phyloP scores from a whole-genome alignment of 306 rosid species.

The Glycine tomentella region DNA sequence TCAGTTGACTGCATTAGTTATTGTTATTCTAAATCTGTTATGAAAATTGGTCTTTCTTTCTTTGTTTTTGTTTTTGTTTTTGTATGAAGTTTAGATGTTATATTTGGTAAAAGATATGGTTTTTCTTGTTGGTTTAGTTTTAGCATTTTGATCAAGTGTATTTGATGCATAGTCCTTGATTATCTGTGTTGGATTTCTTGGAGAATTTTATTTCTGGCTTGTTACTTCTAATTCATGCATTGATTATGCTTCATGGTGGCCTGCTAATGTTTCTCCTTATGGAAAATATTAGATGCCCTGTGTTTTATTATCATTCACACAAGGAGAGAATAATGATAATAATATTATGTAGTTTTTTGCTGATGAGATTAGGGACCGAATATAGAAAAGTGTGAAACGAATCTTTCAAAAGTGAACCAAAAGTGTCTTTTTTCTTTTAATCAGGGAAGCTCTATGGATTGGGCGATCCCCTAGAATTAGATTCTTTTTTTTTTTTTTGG shows the following conservation, averaged over 20 bases:
- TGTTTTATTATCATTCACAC: background rate
- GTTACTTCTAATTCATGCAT: conserved; percentile 2
- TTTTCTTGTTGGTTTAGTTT: background rate
- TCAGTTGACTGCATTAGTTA: background rate
- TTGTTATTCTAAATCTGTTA: background rate
- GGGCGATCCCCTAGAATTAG: conserved; percentile 44
- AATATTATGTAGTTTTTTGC: background rate
- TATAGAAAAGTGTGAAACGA: conserved; percentile 39
- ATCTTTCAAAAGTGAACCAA: conserved; percentile 45
- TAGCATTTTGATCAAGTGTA: background rate
- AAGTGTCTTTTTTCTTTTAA: conserved; percentile 43
- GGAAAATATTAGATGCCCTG: background rate
- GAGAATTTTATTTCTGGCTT: conserved; percentile 3
- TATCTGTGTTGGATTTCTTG: conserved; percentile 20
- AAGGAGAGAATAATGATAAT: background rate
- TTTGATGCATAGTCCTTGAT: conserved; percentile 34
- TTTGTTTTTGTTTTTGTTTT: conserved; percentile 7
- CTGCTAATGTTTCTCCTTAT: conserved; percentile 11
- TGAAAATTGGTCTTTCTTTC: background rate
- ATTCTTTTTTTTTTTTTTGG: conserved; percentile 49
- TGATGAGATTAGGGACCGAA: conserved; percentile 38
- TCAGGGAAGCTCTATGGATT: conserved; percentile 28
- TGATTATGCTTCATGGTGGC: conserved; percentile 19
- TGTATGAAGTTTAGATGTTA: background rate
- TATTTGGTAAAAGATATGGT: background rate